phyloP scores from a whole-genome alignment of 75 land plant genomes.

The Azolla pinnata region DNA sequence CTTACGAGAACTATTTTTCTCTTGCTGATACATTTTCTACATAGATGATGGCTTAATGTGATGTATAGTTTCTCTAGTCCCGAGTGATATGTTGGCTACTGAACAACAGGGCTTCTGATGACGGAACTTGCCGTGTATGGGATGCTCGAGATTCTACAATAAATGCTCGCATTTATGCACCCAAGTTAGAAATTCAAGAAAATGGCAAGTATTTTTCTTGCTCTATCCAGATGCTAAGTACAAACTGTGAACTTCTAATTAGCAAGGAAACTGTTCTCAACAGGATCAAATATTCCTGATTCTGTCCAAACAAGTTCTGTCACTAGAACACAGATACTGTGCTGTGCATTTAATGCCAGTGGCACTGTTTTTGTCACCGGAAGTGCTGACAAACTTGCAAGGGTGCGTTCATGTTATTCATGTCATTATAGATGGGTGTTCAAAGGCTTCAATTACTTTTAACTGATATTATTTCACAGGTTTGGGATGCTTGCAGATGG shows the following conservation, averaged over 20 bases:
- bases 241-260: neutral
- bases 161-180: conserved; percentile 59
- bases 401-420: conserved; percentile 34
- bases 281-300: neutral
- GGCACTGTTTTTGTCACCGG: conserved; percentile 98
- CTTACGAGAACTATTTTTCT: neutral
- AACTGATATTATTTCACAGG: conserved; percentile 47
- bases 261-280: neutral
- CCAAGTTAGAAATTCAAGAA: conserved; percentile 47
- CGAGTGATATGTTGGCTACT: neutral
- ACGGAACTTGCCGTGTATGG: conserved; percentile 98
- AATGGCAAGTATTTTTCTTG: conserved; percentile 39
- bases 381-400: conserved; percentile 86
- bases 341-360: conserved; percentile 92
- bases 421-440: neutral
- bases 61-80: neutral
- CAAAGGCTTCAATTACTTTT: neutral
- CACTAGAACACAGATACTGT: conserved; percentile 58
- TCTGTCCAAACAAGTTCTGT: conserved; percentile 12
- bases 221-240: too few relatives aligned
- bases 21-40: neutral
- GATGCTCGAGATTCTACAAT: conserved; percentile 67
- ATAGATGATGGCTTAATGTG: neutral
- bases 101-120: conserved; percentile 74
- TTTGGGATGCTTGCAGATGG: conserved; percentile 77